Evolutionary conservation across 306 rosid species (phyloP), one percentile per base, ranked within the genome.

Genomic region (Sindora glabra): DNA sequence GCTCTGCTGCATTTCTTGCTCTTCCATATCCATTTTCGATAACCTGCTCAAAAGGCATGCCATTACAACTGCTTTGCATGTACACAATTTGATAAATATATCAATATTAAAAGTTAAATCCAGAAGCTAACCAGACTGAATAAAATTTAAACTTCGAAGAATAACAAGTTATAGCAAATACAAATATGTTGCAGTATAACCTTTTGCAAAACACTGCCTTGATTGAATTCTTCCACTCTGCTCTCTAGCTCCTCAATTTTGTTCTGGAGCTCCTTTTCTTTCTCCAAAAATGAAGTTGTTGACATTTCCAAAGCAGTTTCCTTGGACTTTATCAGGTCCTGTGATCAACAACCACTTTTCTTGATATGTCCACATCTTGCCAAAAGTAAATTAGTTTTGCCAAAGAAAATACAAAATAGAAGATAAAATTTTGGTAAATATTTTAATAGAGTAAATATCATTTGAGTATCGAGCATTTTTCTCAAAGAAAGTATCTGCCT

Each of bases 91-190:
- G 50, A 18, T 38, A 48, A 22, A 21, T 17, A 33, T 63, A 42
- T 29, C 46, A 45, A 23, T n/a, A 38, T 34, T 50, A 22, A 47
- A 54, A 71, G 52, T 64, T 47, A 32, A 40, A 72, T 39, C 53
- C 13, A 70, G 63, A 54, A 27, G 38, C 26, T 40, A 39, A 14
- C 33, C 7, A 53, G 13, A 24, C 29, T 18, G 17, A 14, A 29
- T 8, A 25, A 64, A 59, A 64, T 4, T 12, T 59, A 52, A 22
- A 24, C 53, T 0, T 23, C 24, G 51, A 62, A 19, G 12, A 41
- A 47, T 84, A 86, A 78, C 89, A 95, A 30, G 86, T 89, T 48
- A 94, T 94, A 3, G 80, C 84, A 81, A 92, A 92, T 13, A 82
- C 86, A 5, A 30, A 18, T 30, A 29, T 16, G 39, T 29, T 18